Percentiles rank a stretch among this genome's conserved stretches.
phyloP scores from a whole-genome alignment of 257 asterid species.

The Prunella vulgaris region DNA sequence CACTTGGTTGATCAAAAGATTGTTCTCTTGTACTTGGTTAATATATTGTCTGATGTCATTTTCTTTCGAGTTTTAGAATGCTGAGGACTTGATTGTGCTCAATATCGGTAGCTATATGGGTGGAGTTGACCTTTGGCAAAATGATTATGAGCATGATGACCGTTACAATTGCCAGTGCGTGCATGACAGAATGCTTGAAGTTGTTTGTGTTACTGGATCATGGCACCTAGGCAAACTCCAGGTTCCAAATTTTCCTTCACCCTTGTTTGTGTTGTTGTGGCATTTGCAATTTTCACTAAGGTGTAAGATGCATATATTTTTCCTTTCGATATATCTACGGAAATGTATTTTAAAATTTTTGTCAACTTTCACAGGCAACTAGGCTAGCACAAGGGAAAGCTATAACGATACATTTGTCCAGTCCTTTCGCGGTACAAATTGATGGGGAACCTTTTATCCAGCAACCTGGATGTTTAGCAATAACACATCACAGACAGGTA shows the following conservation, averaged over 20 bases:
- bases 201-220: slow-evolving; percentile 80
- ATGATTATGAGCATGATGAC: slow-evolving; percentile 68
- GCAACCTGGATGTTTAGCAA: slow-evolving; percentile 81
- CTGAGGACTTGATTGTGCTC: slow-evolving; percentile 85
- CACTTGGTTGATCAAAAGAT: background rate
- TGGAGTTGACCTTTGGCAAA: slow-evolving; percentile 92
- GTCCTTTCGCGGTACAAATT: slow-evolving; percentile 87
- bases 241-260: slow-evolving; percentile 35
- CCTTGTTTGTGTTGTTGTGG: slow-evolving; percentile 5
- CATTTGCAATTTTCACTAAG: background rate
- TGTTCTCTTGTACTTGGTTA: background rate
- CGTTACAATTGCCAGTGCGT: slow-evolving; percentile 58
- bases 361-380: slow-evolving; percentile 73
- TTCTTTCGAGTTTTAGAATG: slow-evolving; percentile 46
- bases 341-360: background rate
- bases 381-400: slow-evolving; percentile 78
- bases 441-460: slow-evolving; percentile 91
- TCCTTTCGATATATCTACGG: slow-evolving; percentile 3
- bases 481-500: slow-evolving; percentile 84
- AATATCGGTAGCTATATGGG: slow-evolving; percentile 94
- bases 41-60: slow-evolving; percentile 14
- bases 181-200: slow-evolving; percentile 88
- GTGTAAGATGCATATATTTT: background rate
- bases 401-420: slow-evolving; percentile 55
- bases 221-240: slow-evolving; percentile 96